A percentile compares a stretch with the other conserved stretches of the same genome.
These are phyloP conservation scores for Lachnellula cervina DNA, from an alignment of 2,329 filamentous ascomycete species.

Conservation along the genomic window DNA sequence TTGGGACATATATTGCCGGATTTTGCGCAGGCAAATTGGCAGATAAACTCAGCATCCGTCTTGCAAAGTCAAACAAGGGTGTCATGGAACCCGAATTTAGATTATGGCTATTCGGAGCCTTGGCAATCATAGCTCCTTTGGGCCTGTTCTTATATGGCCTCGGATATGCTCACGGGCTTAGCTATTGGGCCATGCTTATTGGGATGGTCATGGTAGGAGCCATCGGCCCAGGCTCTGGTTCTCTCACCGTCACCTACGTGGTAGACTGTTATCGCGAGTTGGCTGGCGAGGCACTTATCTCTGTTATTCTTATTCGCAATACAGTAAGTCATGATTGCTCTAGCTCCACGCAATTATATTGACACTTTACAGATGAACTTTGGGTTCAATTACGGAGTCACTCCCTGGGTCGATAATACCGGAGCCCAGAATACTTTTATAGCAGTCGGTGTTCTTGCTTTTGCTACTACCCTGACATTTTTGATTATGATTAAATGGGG, in stretches of 20 bases:
- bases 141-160: constrained; percentile 45
- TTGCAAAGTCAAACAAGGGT: constrained; percentile 37
- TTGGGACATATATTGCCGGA: background rate
- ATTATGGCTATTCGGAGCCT: constrained; percentile 26
- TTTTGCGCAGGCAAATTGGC: background rate
- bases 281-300: constrained; percentile 42
- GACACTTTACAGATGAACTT: constrained; percentile 24
- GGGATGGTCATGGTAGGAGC: constrained; percentile 42
- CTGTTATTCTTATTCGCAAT: constrained; percentile 42
- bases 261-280: constrained; percentile 16
- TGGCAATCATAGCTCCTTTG: constrained; percentile 36
- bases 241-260: background rate
- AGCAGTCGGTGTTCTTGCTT: constrained; percentile 31
- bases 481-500: constrained; percentile 21
- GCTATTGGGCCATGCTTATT: constrained; percentile 40
- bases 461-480: constrained; percentile 17
- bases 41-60: constrained; percentile 24
- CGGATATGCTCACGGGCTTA: constrained; percentile 37
- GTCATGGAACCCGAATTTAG: constrained; percentile 26
- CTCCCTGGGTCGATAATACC: constrained; percentile 36
- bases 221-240: constrained; percentile 6
- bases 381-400: constrained; percentile 45
- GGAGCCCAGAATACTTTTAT: constrained; percentile 39
- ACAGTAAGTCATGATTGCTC: constrained; percentile 33
- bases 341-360: too few relatives aligned